phyloP scores from a whole-genome alignment of 441 rosid species.

The Viola pubescens region DNA sequence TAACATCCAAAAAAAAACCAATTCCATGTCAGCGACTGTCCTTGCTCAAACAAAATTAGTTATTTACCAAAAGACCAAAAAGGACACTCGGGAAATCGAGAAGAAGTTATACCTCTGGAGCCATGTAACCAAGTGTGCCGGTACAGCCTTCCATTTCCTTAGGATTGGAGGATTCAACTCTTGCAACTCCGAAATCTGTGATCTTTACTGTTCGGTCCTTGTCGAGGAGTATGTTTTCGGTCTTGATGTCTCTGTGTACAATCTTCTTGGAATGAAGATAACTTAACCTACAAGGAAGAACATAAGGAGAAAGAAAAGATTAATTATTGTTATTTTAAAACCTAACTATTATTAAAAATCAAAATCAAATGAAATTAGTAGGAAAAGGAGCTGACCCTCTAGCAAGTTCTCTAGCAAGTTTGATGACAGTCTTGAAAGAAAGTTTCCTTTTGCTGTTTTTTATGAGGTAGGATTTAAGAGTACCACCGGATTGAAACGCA shows the following conservation, averaged over 20 bases:
- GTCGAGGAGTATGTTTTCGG: slow-evolving; percentile 82
- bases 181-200: slow-evolving; percentile 80
- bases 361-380: slow-evolving; percentile 1
- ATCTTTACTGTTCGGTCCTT: slow-evolving; percentile 56
- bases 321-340: background rate
- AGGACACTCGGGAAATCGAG: background rate
- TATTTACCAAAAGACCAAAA: too few relatives aligned
- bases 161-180: slow-evolving; percentile 68
- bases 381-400: slow-evolving; percentile 42
- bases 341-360: background rate
- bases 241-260: slow-evolving; percentile 81
- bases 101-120: slow-evolving; percentile 64
- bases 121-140: slow-evolving; percentile 91
- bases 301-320: background rate
- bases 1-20: background rate
- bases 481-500: slow-evolving; percentile 61
- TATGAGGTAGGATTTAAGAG: slow-evolving; percentile 54
- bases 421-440: slow-evolving; percentile 62
- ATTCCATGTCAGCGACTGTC: too few relatives aligned
- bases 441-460: slow-evolving; percentile 65
- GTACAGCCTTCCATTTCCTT: slow-evolving; percentile 85
- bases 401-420: slow-evolving; percentile 69
- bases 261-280: slow-evolving; percentile 77
- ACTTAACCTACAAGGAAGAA: slow-evolving; percentile 42
- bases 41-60: too few relatives aligned